Evolutionary conservation across 2,329 filamentous ascomycete genomes (phyloP).

Genomic region (Aspergillus fumigatus): DNA sequence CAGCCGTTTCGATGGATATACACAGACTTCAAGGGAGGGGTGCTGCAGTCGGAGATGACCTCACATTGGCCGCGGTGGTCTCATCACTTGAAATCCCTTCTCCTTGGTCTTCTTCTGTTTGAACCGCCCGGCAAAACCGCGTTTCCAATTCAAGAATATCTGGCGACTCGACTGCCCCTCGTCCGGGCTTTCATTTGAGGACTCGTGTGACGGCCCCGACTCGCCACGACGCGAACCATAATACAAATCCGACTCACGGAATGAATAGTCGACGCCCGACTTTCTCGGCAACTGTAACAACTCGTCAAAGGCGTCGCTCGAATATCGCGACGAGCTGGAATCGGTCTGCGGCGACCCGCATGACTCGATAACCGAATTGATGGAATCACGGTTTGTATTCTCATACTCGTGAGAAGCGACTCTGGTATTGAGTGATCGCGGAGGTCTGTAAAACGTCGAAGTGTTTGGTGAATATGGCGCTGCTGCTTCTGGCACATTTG

Average conservation of each 20-base stretch:
- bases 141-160: neutral
- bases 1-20: no score
- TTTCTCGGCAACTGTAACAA: neutral
- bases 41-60: no score
- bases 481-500: neutral
- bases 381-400: neutral
- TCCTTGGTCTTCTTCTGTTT: neutral
- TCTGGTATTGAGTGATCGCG: neutral
- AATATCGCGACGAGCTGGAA: neutral
- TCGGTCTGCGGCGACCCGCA: neutral
- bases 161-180: neutral
- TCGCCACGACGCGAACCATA: neutral
- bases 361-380: neutral
- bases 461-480: neutral
- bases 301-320: neutral
- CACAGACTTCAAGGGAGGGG: no score
- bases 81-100: constrained; percentile 6
- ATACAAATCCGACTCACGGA: constrained; percentile 5
- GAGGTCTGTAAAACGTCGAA: constrained; percentile 1
- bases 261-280: constrained; percentile 3
- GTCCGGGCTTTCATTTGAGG: neutral
- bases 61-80: neutral
- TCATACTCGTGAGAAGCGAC: neutral
- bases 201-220: neutral
- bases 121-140: neutral